Evolutionary conservation across 768 basidiomycete genomes (phyloP), one percentile per base, ranked within the genome.

Genomic region (Boletus rufocinnamomeus): DNA sequence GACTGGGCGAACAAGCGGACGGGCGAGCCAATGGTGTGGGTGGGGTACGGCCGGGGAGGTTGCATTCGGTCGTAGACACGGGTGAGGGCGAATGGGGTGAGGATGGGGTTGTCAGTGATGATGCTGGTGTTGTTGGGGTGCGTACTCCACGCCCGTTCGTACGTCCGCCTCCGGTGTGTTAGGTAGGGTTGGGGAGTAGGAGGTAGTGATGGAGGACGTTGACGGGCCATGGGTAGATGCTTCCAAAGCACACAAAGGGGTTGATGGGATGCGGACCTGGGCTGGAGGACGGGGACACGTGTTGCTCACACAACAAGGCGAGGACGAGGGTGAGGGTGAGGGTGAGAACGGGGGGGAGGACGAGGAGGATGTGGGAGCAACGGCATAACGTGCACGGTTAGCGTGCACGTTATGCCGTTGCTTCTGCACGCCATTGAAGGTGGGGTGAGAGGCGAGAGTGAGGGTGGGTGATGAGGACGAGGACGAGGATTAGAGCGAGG

Each of bases 171-270:
- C 37, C n/a, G 16, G 27, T 30, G 32, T 67, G 61, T 63, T 77
- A 83, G 7, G 66, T 54, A 4, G 70, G 61, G 65, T 85, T 82
- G 0, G 81, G 79, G 2, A 67, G 67, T 19, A 90, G 74, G 35
- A 77, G 66, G 66, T 80, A 87, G 68, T 85, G 83, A 62, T 88
- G 85, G n/a, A 89, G 75, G 27, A 84, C 71, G 68, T 90, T 88
- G 60, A 84, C 80, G 0, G 87, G 85, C 87, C 87, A 88, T 3
- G 86, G 86, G 58, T 80, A 83, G 53, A 74, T 76, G 66, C 81
- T 84, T 14, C 79, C 80, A 63, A 83, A 89, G 17, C 88, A 84
- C 21, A 88, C 66, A 44, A 85, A 74, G 19, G 88, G 69, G 61
- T 79, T 79, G 54, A 89, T 75, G 0, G 76, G 72, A 1, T 4